Conservation (phyloP, 2,329 filamentous ascomycete species). For the Colletotrichum sp. region DNA sequence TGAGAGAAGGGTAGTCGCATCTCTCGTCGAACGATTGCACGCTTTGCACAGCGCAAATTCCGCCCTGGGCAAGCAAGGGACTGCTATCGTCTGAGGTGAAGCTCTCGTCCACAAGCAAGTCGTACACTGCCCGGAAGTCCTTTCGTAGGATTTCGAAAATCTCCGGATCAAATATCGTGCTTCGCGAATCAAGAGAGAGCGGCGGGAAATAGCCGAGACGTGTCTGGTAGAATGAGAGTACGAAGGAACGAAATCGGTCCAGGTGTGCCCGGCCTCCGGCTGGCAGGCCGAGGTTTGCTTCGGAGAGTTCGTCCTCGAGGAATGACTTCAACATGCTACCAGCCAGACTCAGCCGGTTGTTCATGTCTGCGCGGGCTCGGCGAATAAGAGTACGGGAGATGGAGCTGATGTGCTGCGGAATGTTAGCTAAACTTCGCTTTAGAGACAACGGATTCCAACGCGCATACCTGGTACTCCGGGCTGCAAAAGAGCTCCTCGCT, state of each 20-base stretch:
- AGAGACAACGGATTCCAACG: neutral
- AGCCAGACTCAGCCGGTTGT: conserved; percentile 63
- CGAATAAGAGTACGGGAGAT: conserved; percentile 70
- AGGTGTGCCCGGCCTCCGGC: conserved; percentile 68
- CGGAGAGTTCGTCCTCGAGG: conserved; percentile 73
- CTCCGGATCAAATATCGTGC: conserved; percentile 57
- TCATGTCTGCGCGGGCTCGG: conserved; percentile 67
- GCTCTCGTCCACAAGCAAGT: conserved; percentile 70
- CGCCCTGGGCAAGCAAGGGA: conserved; percentile 63
- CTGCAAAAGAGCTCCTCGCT: conserved; percentile 61
- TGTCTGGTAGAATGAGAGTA: conserved; percentile 69
- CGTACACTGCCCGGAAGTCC: conserved; percentile 75
- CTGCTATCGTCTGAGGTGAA: conserved; percentile 55
- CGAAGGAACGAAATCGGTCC: conserved; percentile 73
- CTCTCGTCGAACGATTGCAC: conserved; percentile 69
- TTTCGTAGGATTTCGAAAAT: conserved; percentile 66
- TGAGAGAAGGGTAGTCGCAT: conserved; percentile 63
- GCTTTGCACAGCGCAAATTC: conserved; percentile 73
- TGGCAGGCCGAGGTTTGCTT: conserved; percentile 68
- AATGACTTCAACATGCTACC: conserved; percentile 68
- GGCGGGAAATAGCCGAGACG: conserved; percentile 79
- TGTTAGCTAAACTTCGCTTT: conserved; percentile 24
- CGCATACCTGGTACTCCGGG: conserved; percentile 65
- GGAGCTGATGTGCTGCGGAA: conserved; percentile 48
- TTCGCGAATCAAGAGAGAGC: conserved; percentile 41